Evolutionary conservation across 2,329 filamentous ascomycete species (phyloP).

Genomic region (Hypoxylon sp.): DNA sequence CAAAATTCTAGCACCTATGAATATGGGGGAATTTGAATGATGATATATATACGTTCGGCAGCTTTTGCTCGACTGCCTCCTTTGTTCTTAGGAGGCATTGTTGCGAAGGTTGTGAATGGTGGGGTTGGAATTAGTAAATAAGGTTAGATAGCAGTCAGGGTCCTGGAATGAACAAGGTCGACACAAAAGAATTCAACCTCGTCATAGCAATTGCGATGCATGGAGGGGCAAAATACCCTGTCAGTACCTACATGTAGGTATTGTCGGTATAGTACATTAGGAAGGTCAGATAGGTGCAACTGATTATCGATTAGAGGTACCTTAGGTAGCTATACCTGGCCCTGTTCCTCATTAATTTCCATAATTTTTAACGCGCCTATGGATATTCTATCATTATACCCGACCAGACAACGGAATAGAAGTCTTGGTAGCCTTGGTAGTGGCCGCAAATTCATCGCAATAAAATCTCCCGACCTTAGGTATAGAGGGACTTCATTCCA

Average conservation of each 20-base stretch:
- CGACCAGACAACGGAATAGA: slow-evolving; percentile 15
- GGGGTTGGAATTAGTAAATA: slow-evolving; percentile 37
- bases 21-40: slow-evolving; percentile 20
- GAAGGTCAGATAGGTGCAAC: neutral
- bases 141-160: slow-evolving; percentile 15
- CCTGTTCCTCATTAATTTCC: neutral
- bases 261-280: no score
- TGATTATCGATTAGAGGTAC: neutral
- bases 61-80: slow-evolving; percentile 51
- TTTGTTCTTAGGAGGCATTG: slow-evolving; percentile 55
- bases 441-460: neutral
- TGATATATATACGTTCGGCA: slow-evolving; percentile 48
- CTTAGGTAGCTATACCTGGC: neutral
- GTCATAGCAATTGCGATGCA: slow-evolving; percentile 23
- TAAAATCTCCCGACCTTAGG: neutral
- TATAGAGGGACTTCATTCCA: neutral
- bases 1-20: slow-evolving; percentile 16
- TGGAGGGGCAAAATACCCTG: slow-evolving; percentile 24
- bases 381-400: slow-evolving; percentile 12
- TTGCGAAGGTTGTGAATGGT: slow-evolving; percentile 36
- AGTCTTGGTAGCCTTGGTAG: neutral
- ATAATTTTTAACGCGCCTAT: neutral
- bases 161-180: slow-evolving; percentile 18
- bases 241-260: no score
- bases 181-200: slow-evolving; percentile 17